phyloP scores from a whole-genome alignment of 2,329 filamentous ascomycete species.

The Cryphonectria parasitica region DNA sequence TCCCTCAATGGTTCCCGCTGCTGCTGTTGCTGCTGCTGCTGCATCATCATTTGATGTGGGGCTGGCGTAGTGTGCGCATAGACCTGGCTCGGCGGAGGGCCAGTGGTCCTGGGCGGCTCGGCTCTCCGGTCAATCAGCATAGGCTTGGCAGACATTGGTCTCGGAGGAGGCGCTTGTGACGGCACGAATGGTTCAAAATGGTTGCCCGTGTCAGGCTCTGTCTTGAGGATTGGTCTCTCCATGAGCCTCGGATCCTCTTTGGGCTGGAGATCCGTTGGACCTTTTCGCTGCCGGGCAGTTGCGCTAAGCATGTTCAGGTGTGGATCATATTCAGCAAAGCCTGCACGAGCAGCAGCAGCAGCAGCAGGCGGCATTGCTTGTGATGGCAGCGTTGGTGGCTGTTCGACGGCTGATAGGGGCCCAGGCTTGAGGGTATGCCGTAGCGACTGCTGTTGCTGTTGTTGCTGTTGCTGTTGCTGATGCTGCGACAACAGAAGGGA shows the following conservation, averaged over 20 bases:
- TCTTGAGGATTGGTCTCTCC: constrained; percentile 46
- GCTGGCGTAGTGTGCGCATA: constrained; percentile 39
- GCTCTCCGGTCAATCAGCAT: constrained; percentile 45
- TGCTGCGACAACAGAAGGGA: constrained; percentile 33
- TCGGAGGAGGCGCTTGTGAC: constrained; percentile 41
- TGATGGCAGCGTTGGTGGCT: constrained; percentile 35
- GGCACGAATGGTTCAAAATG: constrained; percentile 51
- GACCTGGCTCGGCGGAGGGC: constrained; percentile 39
- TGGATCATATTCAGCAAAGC: constrained; percentile 26
- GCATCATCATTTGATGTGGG: constrained; percentile 26
- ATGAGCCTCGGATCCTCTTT: constrained; percentile 36
- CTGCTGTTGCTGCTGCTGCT: too few species aligned
- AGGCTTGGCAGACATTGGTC: constrained; percentile 41
- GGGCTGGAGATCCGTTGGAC: constrained; percentile 34
- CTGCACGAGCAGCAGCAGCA: constrained; percentile 32
- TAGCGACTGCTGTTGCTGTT: constrained; percentile 41
- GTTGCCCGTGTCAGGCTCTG: constrained; percentile 53
- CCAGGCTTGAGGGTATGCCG: constrained; percentile 47
- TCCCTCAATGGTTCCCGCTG: constrained; percentile 23
- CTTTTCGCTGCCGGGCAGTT: constrained; percentile 41
- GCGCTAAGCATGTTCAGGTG: constrained; percentile 23
- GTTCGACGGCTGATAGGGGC: constrained; percentile 33
- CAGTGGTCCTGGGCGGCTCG: constrained; percentile 47
- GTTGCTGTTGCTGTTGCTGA: constrained; percentile 33
- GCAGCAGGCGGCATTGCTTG: constrained; percentile 37